Evolutionary conservation across 305 asterid genomes (phyloP), one percentile per base, ranked within the genome.

Genomic region (Fraxinus sp.): DNA sequence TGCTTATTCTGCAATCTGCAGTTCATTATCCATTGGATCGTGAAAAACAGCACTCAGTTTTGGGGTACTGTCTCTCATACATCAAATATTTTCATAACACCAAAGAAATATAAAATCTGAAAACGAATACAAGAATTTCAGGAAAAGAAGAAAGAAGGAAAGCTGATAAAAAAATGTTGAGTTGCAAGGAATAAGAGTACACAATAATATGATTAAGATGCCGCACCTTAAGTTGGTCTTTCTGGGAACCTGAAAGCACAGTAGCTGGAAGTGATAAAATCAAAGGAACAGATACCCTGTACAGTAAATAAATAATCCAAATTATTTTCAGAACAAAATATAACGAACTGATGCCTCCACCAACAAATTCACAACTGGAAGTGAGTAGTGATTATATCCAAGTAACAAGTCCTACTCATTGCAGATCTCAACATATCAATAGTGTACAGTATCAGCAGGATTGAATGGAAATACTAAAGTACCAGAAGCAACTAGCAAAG

Each of bases 181-280:
- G 77, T 33, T n/a, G 68, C 35, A 43, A 49, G 78, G 73, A 80
- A 79, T 57, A 39, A 83, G 70, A 68, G 68, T 66, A 84, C 39
- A 82, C 28, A 37, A 77, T 52, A 28, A 71, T 32, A 71, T 13
- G 66, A 78, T 64, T 32, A 79, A 81, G 82, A 77, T 75, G 72
- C n/a, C 86, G 30, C 86, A 94, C 99, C 99, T 94, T 96, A 81
- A 96, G 92, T 79, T 92, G 93, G 87, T 94, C 98, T 71, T 91
- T 93, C 86, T 83, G 90, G 82, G 95, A 89, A 80, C 87, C 84
- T 7, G 99, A 96, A 83, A 93, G 89, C 82, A 96, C 98, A 66
- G 97, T 88, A 68, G 96, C 88, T 11, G 98, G 98, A 84, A 93
- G 90, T 68, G 98, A 96, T 80, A 92, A 86, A 87, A 96, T 91